Conservation (phyloP, 2,329 filamentous ascomycete species). For the Knufia petricola region DNA sequence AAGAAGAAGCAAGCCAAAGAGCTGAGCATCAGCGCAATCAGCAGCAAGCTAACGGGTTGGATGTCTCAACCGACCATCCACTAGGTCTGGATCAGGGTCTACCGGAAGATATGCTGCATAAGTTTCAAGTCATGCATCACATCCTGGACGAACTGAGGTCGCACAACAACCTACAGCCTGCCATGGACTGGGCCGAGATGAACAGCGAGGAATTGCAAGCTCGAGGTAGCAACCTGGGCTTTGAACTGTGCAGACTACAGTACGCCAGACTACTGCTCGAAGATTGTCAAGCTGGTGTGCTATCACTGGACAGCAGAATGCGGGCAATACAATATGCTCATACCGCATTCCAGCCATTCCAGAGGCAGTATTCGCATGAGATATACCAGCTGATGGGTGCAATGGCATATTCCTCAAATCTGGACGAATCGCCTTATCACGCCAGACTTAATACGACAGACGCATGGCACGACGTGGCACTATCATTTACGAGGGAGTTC, state of each 20-base stretch:
- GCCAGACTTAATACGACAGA: conserved; percentile 63
- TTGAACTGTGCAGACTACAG: conserved; percentile 82
- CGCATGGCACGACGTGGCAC: conserved; percentile 72
- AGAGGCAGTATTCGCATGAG: conserved; percentile 63
- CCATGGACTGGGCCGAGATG: conserved; percentile 73
- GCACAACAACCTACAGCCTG: conserved; percentile 62
- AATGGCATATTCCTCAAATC: conserved; percentile 67
- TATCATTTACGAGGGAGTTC: conserved; percentile 89
- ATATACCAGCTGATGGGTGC: conserved; percentile 73
- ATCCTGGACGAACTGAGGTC: conserved; percentile 71
- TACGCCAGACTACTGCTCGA: conserved; percentile 78
- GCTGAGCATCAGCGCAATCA: conserved; percentile 23
- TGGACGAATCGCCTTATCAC: conserved; percentile 68
- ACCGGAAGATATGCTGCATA: conserved; percentile 48
- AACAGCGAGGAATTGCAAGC: conserved; percentile 64
- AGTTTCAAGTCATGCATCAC: conserved; percentile 83
- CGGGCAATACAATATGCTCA: conserved; percentile 69
- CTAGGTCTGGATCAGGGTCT: conserved; percentile 18
- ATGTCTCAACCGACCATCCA: conserved; percentile 22
- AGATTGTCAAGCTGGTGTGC: conserved; percentile 24
- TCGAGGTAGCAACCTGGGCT: conserved; percentile 85
- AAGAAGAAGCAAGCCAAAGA: conserved; percentile 49
- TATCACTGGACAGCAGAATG: conserved; percentile 44
- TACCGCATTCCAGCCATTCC: conserved; percentile 63
- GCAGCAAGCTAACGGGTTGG: conserved; percentile 25